These are phyloP conservation scores for Ganoderma leucocontextum DNA, from an alignment of 1,284 basidiomycete species.

Conservation along the genomic window DNA sequence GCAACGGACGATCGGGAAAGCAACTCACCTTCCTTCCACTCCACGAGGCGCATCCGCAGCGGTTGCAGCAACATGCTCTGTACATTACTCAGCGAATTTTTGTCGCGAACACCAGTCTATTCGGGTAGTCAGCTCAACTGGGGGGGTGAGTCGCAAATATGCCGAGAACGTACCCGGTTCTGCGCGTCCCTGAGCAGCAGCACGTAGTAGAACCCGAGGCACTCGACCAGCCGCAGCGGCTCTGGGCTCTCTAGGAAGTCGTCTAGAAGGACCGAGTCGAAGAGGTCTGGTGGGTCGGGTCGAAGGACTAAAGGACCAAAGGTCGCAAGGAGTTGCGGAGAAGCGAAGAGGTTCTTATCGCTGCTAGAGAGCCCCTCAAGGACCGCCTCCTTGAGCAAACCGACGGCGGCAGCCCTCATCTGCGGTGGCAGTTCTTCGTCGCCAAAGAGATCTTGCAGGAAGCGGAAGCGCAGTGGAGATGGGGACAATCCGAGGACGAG, in stretches of 20 bases:
- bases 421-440: conserved; percentile 59
- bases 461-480: conserved; percentile 55
- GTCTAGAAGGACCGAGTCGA: conserved; percentile 40
- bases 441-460: conserved; percentile 60
- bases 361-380: conserved; percentile 55
- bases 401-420: conserved; percentile 71
- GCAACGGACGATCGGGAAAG: not conserved
- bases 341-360: conserved; percentile 53
- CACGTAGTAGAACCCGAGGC: conserved; percentile 61
- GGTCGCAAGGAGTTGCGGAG: conserved; percentile 54
- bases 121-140: not conserved
- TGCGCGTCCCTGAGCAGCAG: conserved; percentile 54
- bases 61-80: conserved; percentile 42
- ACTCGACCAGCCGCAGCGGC: conserved; percentile 58
- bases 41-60: conserved; percentile 37
- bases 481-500: conserved; percentile 57
- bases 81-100: conserved; percentile 43
- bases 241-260: conserved; percentile 58
- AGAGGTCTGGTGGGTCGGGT: conserved; percentile 54
- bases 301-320: conserved; percentile 62
- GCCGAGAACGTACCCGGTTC: conserved; percentile 50
- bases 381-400: conserved; percentile 71
- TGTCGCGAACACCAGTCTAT: conserved; percentile 62
- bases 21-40: conserved; percentile 40
- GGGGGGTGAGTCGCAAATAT: not conserved